phyloP scores from a whole-genome alignment of 176 grass and related monocot species.

The Melocanna baccifera region DNA sequence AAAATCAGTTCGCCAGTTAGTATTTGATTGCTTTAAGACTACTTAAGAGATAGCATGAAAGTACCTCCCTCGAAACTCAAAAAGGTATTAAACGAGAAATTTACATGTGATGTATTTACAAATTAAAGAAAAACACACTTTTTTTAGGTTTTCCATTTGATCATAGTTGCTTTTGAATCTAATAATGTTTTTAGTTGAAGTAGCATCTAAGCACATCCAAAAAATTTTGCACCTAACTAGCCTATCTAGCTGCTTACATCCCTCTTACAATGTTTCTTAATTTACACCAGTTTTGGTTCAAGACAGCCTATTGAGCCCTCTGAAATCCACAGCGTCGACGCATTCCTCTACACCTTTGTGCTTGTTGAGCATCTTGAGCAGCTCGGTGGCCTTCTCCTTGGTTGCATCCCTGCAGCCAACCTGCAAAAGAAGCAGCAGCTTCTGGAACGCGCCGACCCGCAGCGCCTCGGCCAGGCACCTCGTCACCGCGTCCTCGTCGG shows the following conservation, averaged over 20 bases:
- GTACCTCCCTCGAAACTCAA: background rate
- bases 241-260: background rate
- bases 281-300: conserved; percentile 30
- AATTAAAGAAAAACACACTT: background rate
- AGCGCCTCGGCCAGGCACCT: conserved; percentile 48
- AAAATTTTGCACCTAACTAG: conserved; percentile 22
- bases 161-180: background rate
- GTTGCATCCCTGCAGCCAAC: conserved; percentile 56
- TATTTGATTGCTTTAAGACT: background rate
- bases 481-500: conserved; percentile 23
- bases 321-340: conserved; percentile 58
- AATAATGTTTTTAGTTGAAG: background rate
- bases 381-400: conserved; percentile 69
- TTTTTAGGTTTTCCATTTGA: background rate
- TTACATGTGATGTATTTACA: background rate
- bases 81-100: background rate
- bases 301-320: conserved; percentile 61
- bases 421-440: conserved; percentile 76
- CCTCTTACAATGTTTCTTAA: conserved; percentile 5
- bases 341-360: conserved; percentile 51
- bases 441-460: conserved; percentile 79
- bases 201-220: background rate
- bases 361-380: conserved; percentile 80
- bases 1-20: background rate
- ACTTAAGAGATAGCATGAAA: background rate